Percentiles rank a stretch among this genome's conserved stretches.
Evolutionary conservation across 257 asterid species (phyloP).

Genomic region (Nicotiana sylvestris): DNA sequence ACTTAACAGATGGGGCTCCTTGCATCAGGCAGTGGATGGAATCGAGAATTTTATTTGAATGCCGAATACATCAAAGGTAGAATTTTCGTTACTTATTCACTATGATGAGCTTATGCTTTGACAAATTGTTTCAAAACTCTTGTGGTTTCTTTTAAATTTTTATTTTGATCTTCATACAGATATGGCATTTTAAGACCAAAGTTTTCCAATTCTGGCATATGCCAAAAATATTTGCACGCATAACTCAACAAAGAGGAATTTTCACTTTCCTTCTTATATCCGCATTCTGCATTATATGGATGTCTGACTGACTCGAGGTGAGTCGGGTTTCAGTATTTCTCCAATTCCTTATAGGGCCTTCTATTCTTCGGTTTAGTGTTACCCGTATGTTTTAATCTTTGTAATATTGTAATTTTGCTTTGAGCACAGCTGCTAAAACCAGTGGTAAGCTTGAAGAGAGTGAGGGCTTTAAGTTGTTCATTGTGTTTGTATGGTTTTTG

Average conservation of each 20-base stretch:
- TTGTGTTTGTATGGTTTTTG: slow-evolving; percentile 1
- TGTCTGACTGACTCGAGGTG: background rate
- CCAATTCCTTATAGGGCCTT: background rate
- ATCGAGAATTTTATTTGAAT: background rate
- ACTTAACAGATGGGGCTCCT: slow-evolving; percentile 64
- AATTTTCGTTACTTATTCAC: background rate
- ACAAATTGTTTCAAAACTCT: background rate
- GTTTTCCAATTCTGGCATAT: background rate
- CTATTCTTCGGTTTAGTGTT: background rate
- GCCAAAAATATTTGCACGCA: background rate
- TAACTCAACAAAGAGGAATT: background rate
- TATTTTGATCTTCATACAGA: background rate
- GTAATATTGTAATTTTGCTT: background rate
- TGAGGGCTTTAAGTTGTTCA: background rate
- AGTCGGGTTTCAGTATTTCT: background rate
- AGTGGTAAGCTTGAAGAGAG: background rate
- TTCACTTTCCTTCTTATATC: background rate
- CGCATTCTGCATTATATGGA: background rate
- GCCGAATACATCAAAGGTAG: background rate
- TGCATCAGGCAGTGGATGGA: slow-evolving; percentile 29
- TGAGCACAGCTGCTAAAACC: slow-evolving; percentile 1
- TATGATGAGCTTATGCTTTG: background rate
- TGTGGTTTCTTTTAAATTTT: background rate
- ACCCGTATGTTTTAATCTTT: background rate
- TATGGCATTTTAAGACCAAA: background rate